phyloP scores from a whole-genome alignment of 306 rosid species.

The Inga leiocalycina region DNA sequence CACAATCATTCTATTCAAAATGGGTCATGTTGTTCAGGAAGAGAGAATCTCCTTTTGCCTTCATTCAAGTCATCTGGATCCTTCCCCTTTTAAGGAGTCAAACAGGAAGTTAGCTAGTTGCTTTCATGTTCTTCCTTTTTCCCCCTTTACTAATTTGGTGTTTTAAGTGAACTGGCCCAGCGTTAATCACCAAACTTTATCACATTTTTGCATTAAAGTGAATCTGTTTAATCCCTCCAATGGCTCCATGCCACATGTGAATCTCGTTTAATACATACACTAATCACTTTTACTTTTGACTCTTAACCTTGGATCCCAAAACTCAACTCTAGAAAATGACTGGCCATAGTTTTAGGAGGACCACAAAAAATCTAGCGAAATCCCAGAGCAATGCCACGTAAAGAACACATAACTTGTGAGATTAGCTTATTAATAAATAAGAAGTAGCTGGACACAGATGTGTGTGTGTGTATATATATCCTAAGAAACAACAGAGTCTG shows the following conservation, averaged over 20 bases:
- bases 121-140: constrained; percentile 39
- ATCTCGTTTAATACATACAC: background rate
- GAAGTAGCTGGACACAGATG: background rate
- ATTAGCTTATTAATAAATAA: background rate
- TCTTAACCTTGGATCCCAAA: constrained; percentile 36
- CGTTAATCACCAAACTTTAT: constrained; percentile 8
- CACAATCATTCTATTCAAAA: constrained; percentile 36
- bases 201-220: constrained; percentile 34
- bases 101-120: constrained; percentile 49
- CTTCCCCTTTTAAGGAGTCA: constrained; percentile 38
- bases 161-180: constrained; percentile 37
- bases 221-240: constrained; percentile 12
- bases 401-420: background rate
- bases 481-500: background rate
- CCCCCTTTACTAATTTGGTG: constrained; percentile 27
- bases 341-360: background rate
- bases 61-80: background rate
- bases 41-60: constrained; percentile 43
- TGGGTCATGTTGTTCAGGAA: constrained; percentile 14
- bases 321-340: constrained; percentile 6
- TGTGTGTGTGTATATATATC: background rate
- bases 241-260: constrained; percentile 15
- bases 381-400: background rate
- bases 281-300: constrained; percentile 2
- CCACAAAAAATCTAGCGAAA: background rate